Evolutionary conservation across 2,329 filamentous ascomycete genomes (phyloP).

Genomic region (Monosporascus sp.): DNA sequence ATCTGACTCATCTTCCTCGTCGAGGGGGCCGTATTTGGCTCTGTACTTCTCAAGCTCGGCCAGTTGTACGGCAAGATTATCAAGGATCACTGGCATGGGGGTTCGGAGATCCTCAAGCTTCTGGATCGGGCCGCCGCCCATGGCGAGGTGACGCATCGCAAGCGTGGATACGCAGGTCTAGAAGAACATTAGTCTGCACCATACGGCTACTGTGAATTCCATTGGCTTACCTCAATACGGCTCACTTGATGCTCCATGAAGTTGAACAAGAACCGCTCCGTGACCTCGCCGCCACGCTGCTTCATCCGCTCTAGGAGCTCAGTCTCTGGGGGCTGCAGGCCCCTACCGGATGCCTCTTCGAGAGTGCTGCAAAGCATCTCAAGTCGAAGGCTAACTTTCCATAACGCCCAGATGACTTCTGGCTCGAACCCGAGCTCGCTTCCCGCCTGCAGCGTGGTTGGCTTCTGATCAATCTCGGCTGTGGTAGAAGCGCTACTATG

Average conservation of each 20-base stretch:
- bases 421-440: slow-evolving; percentile 72
- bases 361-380: slow-evolving; percentile 90
- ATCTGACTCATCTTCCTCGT: slow-evolving; percentile 8
- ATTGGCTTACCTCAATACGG: slow-evolving; percentile 76
- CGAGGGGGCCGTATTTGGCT: slow-evolving; percentile 43
- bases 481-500: slow-evolving; percentile 45
- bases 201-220: neutral
- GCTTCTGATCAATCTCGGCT: slow-evolving; percentile 43
- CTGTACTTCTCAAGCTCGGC: slow-evolving; percentile 60
- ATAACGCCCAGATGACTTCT: slow-evolving; percentile 81
- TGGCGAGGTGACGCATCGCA: slow-evolving; percentile 70
- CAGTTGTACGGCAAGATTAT: slow-evolving; percentile 55
- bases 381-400: slow-evolving; percentile 80
- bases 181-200: slow-evolving; percentile 1
- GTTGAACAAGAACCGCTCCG: slow-evolving; percentile 80
- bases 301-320: slow-evolving; percentile 69
- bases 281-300: slow-evolving; percentile 71
- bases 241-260: slow-evolving; percentile 94
- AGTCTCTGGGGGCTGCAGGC: slow-evolving; percentile 74
- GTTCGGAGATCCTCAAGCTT: slow-evolving; percentile 68
- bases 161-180: slow-evolving; percentile 80
- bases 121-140: slow-evolving; percentile 57
- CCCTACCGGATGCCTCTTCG: slow-evolving; percentile 61
- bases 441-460: slow-evolving; percentile 56
- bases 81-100: slow-evolving; percentile 70